Conservation (phyloP, 2,329 filamentous ascomycete species). For the Penicillium sp. region DNA sequence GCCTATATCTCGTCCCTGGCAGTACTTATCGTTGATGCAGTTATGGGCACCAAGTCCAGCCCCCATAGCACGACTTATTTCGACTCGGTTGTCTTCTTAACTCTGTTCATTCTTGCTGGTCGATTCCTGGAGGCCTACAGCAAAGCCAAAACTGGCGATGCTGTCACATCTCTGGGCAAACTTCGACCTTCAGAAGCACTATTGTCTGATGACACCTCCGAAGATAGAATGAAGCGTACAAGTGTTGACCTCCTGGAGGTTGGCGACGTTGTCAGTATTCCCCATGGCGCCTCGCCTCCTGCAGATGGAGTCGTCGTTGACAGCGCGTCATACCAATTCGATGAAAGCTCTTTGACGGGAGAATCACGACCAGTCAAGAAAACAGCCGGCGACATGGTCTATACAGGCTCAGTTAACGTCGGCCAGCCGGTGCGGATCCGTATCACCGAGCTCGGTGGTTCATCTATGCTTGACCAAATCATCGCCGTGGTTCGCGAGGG, state of each 20-base stretch:
- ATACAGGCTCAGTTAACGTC: conserved; percentile 48
- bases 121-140: conserved; percentile 71
- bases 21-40: conserved; percentile 64
- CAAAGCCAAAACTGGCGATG: conserved; percentile 85
- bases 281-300: conserved; percentile 77
- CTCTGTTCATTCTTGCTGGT: conserved; percentile 74
- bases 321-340: conserved; percentile 65
- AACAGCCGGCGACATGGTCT: conserved; percentile 41
- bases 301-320: conserved; percentile 67
- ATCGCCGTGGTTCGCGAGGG: conserved; percentile 50
- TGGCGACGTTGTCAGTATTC: conserved; percentile 71
- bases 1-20: conserved; percentile 81
- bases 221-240: conserved; percentile 45
- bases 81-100: conserved; percentile 88
- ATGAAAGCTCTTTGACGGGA: conserved; percentile 82
- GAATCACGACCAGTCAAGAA: conserved; percentile 49
- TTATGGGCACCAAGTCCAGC: conserved; percentile 37
- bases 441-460: conserved; percentile 46
- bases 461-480: conserved; percentile 51
- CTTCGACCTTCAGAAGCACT: conserved; percentile 74
- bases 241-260: conserved; percentile 68
- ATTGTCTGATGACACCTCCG: conserved; percentile 41
- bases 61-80: conserved; percentile 69
- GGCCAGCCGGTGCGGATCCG: conserved; percentile 45
- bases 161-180: conserved; percentile 73